Evolutionary conservation across 176 grass and related monocot species (phyloP).

Genomic region (Olyra latifolia): DNA sequence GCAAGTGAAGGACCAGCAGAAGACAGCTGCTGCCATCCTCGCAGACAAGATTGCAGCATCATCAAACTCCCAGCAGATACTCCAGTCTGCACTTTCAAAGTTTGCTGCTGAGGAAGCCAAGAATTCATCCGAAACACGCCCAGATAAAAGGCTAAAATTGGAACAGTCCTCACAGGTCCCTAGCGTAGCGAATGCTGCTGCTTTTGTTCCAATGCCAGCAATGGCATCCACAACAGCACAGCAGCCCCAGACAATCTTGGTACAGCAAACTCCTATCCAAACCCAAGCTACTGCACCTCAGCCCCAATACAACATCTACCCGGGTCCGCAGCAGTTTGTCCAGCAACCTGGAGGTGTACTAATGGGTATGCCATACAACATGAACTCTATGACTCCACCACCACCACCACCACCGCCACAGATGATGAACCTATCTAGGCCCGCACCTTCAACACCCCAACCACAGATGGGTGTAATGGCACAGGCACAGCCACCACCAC

Average conservation of each 20-base stretch:
- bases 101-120: conserved; percentile 81
- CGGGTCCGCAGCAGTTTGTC: conserved; percentile 56
- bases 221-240: conserved; percentile 55
- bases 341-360: conserved; percentile 69
- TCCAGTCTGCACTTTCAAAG: conserved; percentile 89
- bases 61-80: conserved; percentile 82
- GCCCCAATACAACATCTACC: conserved; percentile 65
- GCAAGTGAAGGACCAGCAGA: conserved; percentile 42
- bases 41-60: conserved; percentile 78
- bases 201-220: conserved; percentile 63
- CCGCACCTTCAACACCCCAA: conserved; percentile 38
- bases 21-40: conserved; percentile 79
- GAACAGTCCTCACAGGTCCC: conserved; percentile 46
- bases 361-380: conserved; percentile 68
- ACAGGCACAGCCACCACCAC: conserved; percentile 33
- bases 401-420: conserved; percentile 39
- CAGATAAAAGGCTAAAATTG: conserved; percentile 59
- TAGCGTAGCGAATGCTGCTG: conserved; percentile 48
- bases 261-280: conserved; percentile 56
- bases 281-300: conserved; percentile 50
- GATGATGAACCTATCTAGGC: conserved; percentile 61
- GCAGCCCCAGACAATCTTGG: conserved; percentile 60
- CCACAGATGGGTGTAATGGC: conserved; percentile 47
- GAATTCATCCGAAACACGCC: conserved; percentile 43
- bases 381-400: conserved; percentile 37